These are phyloP conservation scores for Alloteropsis semialata DNA, from an alignment of 176 grass and related monocot species.

Conservation along the genomic window DNA sequence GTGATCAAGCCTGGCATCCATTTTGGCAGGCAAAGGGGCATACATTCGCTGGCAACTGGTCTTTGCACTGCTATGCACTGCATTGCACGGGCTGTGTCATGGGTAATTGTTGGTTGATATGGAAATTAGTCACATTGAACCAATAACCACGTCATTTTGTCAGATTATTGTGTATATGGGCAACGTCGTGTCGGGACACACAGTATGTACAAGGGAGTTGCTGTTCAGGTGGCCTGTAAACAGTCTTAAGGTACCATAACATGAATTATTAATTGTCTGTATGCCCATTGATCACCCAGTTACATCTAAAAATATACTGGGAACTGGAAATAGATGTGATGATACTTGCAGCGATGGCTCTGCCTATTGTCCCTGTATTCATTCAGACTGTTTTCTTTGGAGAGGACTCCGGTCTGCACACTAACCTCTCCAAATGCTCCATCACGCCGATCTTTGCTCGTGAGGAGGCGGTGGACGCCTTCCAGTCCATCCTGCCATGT, in stretches of 20 bases:
- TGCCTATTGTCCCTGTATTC: neutral
- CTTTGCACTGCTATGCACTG: neutral
- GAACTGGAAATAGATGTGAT: neutral
- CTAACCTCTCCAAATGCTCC: too few relatives aligned
- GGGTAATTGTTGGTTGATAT: slow-evolving; percentile 16
- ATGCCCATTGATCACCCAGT: neutral
- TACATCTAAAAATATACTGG: neutral
- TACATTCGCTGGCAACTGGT: neutral
- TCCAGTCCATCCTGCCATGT: too few relatives aligned
- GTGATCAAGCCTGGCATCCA: neutral
- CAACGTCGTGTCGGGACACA: neutral
- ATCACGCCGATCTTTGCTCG: too few relatives aligned
- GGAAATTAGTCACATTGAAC: neutral
- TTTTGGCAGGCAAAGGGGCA: neutral
- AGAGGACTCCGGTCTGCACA: too few relatives aligned
- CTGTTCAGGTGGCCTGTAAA: slow-evolving; percentile 30
- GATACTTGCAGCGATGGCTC: neutral
- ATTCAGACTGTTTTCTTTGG: neutral
- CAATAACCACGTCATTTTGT: slow-evolving; percentile 16
- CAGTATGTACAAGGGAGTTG: slow-evolving; percentile 10
- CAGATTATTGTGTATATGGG: slow-evolving; percentile 43
- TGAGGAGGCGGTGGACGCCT: too few relatives aligned
- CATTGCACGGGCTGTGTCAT: neutral
- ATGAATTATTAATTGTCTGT: neutral
- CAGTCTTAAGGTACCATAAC: slow-evolving; percentile 17